phyloP scores from a whole-genome alignment of 1,284 basidiomycete species.

The Tilletiaria anomala region DNA sequence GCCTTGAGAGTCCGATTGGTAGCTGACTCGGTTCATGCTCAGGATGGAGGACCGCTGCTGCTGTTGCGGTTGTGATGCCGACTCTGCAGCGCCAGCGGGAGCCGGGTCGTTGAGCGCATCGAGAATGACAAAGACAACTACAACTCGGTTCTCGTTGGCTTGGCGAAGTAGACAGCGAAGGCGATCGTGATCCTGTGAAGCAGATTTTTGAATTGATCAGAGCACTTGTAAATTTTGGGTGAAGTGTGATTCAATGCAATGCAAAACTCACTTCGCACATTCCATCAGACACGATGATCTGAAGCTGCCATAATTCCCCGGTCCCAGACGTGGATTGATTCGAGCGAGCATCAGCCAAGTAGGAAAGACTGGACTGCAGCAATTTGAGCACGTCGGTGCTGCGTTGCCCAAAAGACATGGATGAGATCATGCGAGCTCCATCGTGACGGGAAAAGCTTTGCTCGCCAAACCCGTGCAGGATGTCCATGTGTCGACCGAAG shows the following conservation, averaged over 20 bases:
- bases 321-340: constrained; percentile 48
- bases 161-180: constrained; percentile 65
- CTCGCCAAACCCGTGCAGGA: constrained; percentile 61
- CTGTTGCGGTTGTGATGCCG: constrained; percentile 1
- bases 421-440: constrained; percentile 60
- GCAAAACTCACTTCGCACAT: constrained; percentile 56
- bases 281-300: constrained; percentile 97
- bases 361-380: constrained; percentile 64
- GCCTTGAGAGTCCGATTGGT: constrained; percentile 55
- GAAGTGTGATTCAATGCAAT: neutral
- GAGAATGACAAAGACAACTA: constrained; percentile 92
- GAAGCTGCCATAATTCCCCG: constrained; percentile 85
- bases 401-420: constrained; percentile 79
- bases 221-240: too few relatives aligned
- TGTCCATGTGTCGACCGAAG: constrained; percentile 75
- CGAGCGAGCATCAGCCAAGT: constrained; percentile 50
- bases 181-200: constrained; percentile 59
- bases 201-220: too few relatives aligned
- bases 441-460: constrained; percentile 20
- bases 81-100: neutral
- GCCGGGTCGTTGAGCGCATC: constrained; percentile 54
- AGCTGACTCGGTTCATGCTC: constrained; percentile 80
- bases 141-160: constrained; percentile 77
- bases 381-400: constrained; percentile 77
- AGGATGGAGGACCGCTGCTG: constrained; percentile 65